A percentile compares a stretch with the other conserved stretches of the same genome.
Evolutionary conservation across 179 eudicot species (phyloP).

Genomic region (Camellia oleifera): DNA sequence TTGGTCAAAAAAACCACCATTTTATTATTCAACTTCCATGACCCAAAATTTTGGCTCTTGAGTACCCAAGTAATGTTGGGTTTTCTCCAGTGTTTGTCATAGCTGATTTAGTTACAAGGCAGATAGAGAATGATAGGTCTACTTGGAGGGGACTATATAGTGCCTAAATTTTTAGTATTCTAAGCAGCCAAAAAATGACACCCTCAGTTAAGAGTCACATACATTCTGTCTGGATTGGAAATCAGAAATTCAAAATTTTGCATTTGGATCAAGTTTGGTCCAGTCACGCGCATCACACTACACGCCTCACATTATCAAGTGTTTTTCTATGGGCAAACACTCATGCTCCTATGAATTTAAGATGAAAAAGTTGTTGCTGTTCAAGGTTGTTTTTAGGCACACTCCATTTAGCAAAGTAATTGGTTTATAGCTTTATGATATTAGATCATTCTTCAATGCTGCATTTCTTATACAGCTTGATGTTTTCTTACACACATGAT

Average conservation of each 20-base stretch:
- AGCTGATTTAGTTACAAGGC: constrained; percentile 8
- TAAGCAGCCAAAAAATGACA: background rate
- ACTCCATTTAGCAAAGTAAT: background rate
- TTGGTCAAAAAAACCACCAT: background rate
- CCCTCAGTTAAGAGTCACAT: no score
- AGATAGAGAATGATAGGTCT: background rate
- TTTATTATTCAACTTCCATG: background rate
- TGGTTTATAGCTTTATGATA: background rate
- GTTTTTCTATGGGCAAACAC: no score
- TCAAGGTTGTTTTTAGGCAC: background rate
- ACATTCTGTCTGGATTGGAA: no score
- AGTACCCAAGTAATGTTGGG: constrained; percentile 7
- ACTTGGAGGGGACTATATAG: background rate
- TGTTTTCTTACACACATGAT: background rate
- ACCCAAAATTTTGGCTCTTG: background rate
- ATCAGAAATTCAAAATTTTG: no score
- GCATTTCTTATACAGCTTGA: background rate
- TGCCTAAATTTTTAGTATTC: background rate
- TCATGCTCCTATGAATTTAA: background rate
- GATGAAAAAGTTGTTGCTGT: background rate
- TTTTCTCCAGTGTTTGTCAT: background rate
- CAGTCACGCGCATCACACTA: no score
- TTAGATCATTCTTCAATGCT: background rate
- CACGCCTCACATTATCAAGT: no score
- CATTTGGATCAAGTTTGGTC: no score